Evolutionary conservation across 441 rosid species (phyloP), one percentile per base, ranked within the genome.

Genomic region (Pelargonium citronellum): DNA sequence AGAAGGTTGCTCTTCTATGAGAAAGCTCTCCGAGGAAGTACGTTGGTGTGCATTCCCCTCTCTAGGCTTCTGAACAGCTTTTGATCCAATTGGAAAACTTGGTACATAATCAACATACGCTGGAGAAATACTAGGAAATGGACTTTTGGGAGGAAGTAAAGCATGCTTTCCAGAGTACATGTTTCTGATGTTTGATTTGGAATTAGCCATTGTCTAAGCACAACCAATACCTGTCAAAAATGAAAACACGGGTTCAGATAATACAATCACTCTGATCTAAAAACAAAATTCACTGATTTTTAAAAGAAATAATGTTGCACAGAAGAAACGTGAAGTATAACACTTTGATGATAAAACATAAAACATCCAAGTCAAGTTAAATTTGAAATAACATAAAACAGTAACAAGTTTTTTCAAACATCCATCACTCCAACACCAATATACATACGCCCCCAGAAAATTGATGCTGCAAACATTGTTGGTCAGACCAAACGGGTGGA

Each of bases 141-240:
- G 60, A 12, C 57, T 64, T 55, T 34, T 71, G 5, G 73, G 68
- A 34, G 78, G 74, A 43, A 69, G 74, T 10, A 87, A 81, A 72
- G 96, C 85, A 71, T 89, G 84, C 80, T 84, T 96, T 73, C 92
- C 95, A n/a, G 91, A 72, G 84, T 80, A 80, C 89, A 87, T 84
- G 73, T 86, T 90, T 80, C 83, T 87, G 57, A 87, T 70, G 75
- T 80, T 86, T 69, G 95, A 79, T 66, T 85, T 92, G 46, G 96
- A 88, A 83, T 86, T 87, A 49, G 86, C 83, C 99, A 92, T 95
- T 44, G 74, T 69, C 75, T 79, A 80, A 20, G 47, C 58, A 58
- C 46, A 66, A 75, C 5, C 47, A 69, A 66, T 74, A 69, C 80
- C 89, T 86, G 78, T 69, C 0, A 12, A 12, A 49, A 11, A 49